Base-by-base conservation (phyloP, 1,284 basidiomycete genomes). In the Cryptococcus depauperatus region DNA sequence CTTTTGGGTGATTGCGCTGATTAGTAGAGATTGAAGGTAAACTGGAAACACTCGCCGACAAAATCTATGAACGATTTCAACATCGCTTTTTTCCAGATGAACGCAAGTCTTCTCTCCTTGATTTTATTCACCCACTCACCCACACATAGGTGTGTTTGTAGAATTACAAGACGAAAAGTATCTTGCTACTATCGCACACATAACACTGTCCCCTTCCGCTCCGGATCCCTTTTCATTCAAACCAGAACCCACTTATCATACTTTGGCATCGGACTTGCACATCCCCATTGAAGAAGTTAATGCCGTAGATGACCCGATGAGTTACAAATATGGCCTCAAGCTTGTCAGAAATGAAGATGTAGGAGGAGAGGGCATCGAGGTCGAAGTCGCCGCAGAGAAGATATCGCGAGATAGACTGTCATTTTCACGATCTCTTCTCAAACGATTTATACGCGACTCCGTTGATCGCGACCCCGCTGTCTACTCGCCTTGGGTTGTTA, bases 371-470 rank as follows among this genome's bases (percentile, higher is more conserved):
- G 35, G 21, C 16, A 22, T 13, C 10, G 35, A 7, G 6, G 55
- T 64, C 39, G 82, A 75, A 66, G 85, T 89, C 4, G 79, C 80
- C 50, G 84, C 83, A 51, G 75, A 77, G 46, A 77, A 78, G 56
- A 83, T 92, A 77, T 85, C 84, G 88, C 88, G 93, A 51, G 93
- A 98, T 68, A 85, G 92, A 47, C 77, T 92, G 28, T 83, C 86
- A 18, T 97, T 96, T 72, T 93, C 89, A 35, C 95, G 96, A 68
- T 90, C 91, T 13, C 93, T 97, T 58, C 78, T 98, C 25, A 87
- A 91, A 54, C 85, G 91, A 30, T 97, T 93, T 71, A 84, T 98
- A 42, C 84, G 88, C 51, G 93, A 97, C 62, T 92, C 88, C 61
- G 83, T 97, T 3, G 80, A 85, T 56, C 82, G 93, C 39, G 90